Evolutionary conservation across 139 green algal species (phyloP), one percentile per base, ranked within the genome.

Genomic region (Pedinophyceae sp.): DNA sequence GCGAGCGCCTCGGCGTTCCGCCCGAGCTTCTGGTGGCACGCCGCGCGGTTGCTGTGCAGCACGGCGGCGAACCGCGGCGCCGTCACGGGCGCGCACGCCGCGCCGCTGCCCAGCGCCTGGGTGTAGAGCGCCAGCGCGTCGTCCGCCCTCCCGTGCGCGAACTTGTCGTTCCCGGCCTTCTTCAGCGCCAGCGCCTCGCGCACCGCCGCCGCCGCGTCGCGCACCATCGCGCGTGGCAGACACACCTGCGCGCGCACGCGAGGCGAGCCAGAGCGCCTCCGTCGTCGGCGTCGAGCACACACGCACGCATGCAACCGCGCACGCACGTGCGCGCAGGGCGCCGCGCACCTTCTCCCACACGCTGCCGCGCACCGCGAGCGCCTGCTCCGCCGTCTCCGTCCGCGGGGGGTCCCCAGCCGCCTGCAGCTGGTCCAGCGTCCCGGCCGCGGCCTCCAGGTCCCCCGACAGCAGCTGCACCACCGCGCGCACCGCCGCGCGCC

Each of bases 1-100:
- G 81, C 81, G 5, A 90, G 61, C 13, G 81, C 81, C 22, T 83
- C 71, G 17, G 59, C 55, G 1, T 66, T 34, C 20, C 51, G 34
- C 0, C 58, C 40, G 22, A 73, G 27, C 15, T 47, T 58, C 60
- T 82, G 69, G 46, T 78, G 47, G n/a, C 75, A 81, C 2, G 83
- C 83, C 0, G 81, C 83, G 3, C 83, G 62, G 75, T 89, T 93
- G 68, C 64, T 61, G 55, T 83, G 66, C 68, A 93, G 68, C 55
- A 93, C 65, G 7, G 81, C 79, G 1, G 77, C 74, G 52, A 79
- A 16, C n/a, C n/a, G n/a, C n/a, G n/a, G n/a, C n/a, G n/a, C n/a
- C n/a, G n/a, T n/a, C n/a, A n/a, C n/a, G n/a, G n/a, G n/a, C n/a
- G n/a, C n/a, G n/a, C n/a, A n/a, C n/a, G n/a, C 18, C 6, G 5